Evolutionary conservation across 306 rosid genomes (phyloP).

Genomic region (Cucurbita ficifolia): DNA sequence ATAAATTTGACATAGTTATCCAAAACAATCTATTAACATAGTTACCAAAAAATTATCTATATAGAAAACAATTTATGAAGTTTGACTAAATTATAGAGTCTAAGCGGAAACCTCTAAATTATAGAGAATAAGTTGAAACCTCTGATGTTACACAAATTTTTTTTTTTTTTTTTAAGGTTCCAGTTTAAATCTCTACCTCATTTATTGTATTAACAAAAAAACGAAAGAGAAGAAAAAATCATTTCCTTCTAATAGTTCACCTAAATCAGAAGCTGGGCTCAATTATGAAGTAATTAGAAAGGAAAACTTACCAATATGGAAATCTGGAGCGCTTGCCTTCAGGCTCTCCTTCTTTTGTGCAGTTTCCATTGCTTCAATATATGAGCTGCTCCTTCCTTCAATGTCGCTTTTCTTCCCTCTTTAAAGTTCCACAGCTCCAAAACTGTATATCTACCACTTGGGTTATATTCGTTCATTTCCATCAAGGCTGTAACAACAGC

Average conservation of each 20-base stretch:
- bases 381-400: constrained; percentile 38
- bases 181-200: neutral
- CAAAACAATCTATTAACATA: too few relatives aligned
- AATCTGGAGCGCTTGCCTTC: constrained; percentile 4
- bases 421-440: constrained; percentile 52
- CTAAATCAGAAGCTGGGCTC: neutral
- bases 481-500: constrained; percentile 39
- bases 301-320: neutral
- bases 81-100: neutral
- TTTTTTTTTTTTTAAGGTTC: neutral
- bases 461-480: constrained; percentile 61
- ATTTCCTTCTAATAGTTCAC: neutral
- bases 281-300: neutral
- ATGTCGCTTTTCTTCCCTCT: constrained; percentile 42
- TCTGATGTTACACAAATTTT: too few relatives aligned
- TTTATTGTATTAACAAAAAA: neutral
- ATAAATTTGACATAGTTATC: too few relatives aligned
- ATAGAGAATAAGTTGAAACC: neutral
- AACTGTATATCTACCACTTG: constrained; percentile 63
- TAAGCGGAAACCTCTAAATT: neutral
- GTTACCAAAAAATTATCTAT: too few relatives aligned
- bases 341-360: constrained; percentile 10
- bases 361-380: constrained; percentile 38
- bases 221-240: neutral
- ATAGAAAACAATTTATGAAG: neutral